Percentiles rank a stretch among this genome's conserved stretches.
Evolutionary conservation across 1,284 basidiomycete species (phyloP).

Genomic region (Ustilago trichophora): DNA sequence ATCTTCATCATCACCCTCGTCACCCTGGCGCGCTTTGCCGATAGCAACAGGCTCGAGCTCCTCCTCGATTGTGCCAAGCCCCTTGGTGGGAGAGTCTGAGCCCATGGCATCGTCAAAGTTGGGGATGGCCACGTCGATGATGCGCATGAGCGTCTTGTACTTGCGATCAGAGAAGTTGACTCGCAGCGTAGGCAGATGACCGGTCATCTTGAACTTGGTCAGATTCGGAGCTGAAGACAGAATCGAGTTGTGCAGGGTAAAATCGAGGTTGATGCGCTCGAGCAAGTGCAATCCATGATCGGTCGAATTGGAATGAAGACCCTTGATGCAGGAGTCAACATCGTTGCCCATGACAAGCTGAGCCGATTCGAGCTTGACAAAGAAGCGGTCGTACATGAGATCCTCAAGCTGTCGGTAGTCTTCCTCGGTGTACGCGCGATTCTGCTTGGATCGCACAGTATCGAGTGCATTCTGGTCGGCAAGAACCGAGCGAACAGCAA

Average conservation of each 20-base stretch:
- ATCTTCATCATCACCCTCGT: constrained; percentile 7
- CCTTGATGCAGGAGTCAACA: constrained; percentile 78
- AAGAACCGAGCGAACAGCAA: constrained; percentile 88
- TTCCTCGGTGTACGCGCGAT: constrained; percentile 84
- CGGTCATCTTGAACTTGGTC: constrained; percentile 89
- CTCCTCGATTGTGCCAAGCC: constrained; percentile 38
- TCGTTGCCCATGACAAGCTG: constrained; percentile 91
- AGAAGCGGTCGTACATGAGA: constrained; percentile 95
- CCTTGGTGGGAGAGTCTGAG: constrained; percentile 17
- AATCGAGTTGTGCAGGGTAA: constrained; percentile 93
- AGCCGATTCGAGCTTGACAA: constrained; percentile 84
- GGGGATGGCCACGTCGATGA: constrained; percentile 91
- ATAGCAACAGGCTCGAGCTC: constrained; percentile 35
- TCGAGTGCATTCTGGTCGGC: constrained; percentile 84
- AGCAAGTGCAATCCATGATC: constrained; percentile 74
- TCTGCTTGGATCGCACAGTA: constrained; percentile 84
- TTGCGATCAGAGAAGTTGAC: constrained; percentile 96
- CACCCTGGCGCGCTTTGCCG: constrained; percentile 4
- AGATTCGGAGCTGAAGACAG: constrained; percentile 85
- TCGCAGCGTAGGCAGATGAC: constrained; percentile 85
- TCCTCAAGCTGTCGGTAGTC: constrained; percentile 89
- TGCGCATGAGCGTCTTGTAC: constrained; percentile 91
- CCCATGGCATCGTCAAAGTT: constrained; percentile 74
- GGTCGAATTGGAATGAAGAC: constrained; percentile 72
- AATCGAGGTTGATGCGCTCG: constrained; percentile 90